Conservation (phyloP, 140 eudicot species). For the Cichorium intybus region DNA sequence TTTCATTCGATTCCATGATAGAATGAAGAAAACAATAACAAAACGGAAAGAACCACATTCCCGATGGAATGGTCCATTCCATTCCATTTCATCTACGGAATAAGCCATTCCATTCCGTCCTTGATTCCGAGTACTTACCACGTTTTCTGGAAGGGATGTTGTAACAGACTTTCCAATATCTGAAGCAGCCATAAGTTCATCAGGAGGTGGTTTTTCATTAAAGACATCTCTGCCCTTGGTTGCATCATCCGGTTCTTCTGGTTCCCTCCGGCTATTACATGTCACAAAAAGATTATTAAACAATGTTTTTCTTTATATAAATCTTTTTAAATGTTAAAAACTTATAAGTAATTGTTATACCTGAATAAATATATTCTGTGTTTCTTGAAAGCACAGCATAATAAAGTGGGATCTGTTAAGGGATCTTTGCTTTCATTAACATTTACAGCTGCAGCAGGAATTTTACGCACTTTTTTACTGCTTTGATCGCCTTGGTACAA, state of each 20-base stretch:
- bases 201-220: conserved; percentile 96
- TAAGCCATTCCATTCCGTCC: too few relatives aligned
- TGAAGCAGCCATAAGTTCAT: conserved; percentile 90
- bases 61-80: too few relatives aligned
- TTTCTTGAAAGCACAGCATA: conserved; percentile 96
- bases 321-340: too few relatives aligned
- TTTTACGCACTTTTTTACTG: conserved; percentile 84
- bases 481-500: conserved; percentile 91
- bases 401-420: conserved; percentile 78
- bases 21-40: too few relatives aligned
- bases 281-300: too few relatives aligned
- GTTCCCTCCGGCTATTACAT: conserved; percentile 83
- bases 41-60: too few relatives aligned
- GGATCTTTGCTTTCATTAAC: conserved; percentile 96
- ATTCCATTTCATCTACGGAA: too few relatives aligned
- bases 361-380: conserved; percentile 90
- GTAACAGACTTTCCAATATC: conserved; percentile 83
- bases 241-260: conserved; percentile 98
- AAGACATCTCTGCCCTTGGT: conserved; percentile 97
- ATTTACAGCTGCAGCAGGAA: conserved; percentile 89
- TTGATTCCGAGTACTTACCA: conserved; percentile 48
- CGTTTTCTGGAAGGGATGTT: conserved; percentile 93
- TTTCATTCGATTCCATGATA: too few relatives aligned
- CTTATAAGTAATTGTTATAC: conserved; percentile 33
- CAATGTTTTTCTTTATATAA: too few relatives aligned